Evolutionary conservation across 2,329 filamentous ascomycete species (phyloP).

Genomic region (Amphichorda felina): DNA sequence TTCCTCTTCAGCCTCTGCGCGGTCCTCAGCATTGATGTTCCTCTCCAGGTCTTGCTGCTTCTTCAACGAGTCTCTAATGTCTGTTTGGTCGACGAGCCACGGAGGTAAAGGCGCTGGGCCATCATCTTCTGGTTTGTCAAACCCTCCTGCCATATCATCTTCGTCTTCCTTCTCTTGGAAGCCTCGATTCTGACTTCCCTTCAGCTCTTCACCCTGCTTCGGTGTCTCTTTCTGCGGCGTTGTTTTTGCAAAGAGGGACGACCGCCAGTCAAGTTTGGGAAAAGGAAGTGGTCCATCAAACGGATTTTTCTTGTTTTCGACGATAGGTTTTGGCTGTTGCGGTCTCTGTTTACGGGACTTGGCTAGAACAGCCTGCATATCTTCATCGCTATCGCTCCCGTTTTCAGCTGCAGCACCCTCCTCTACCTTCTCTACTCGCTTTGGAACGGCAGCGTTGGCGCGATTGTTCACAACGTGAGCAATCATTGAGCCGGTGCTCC

Average conservation of each 20-base stretch:
- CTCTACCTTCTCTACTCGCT: conserved; percentile 14
- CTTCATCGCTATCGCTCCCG: conserved; percentile 66
- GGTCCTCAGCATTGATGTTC: conserved; percentile 53
- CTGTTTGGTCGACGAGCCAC: conserved; percentile 58
- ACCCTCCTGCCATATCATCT: conserved; percentile 1
- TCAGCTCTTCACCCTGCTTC: conserved; percentile 11
- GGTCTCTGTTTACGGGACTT: conserved; percentile 54
- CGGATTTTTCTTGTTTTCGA: conserved; percentile 45
- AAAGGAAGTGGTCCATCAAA: conserved; percentile 82
- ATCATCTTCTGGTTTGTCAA: conserved; percentile 29
- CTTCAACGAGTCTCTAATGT: conserved; percentile 52
- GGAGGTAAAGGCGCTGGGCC: conserved; percentile 55
- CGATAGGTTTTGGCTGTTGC: conserved; percentile 20
- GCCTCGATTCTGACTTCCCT: conserved; percentile 25
- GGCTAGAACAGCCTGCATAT: conserved; percentile 64
- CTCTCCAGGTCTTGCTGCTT: conserved; percentile 44
- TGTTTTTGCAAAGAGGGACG: conserved; percentile 41
- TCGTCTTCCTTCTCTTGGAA: conserved; percentile 8
- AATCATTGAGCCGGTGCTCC: conserved; percentile 47
- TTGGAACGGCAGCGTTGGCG: conserved; percentile 48
- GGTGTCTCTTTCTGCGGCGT: conserved; percentile 15
- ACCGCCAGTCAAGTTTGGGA: conserved; percentile 67
- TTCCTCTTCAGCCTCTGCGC: conserved; percentile 43
- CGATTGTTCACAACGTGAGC: conserved; percentile 65
- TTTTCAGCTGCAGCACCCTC: conserved; percentile 2